Conservation (phyloP, 2,329 filamentous ascomycete genomes). For the Teratosphaeria epicoccoides region DNA sequence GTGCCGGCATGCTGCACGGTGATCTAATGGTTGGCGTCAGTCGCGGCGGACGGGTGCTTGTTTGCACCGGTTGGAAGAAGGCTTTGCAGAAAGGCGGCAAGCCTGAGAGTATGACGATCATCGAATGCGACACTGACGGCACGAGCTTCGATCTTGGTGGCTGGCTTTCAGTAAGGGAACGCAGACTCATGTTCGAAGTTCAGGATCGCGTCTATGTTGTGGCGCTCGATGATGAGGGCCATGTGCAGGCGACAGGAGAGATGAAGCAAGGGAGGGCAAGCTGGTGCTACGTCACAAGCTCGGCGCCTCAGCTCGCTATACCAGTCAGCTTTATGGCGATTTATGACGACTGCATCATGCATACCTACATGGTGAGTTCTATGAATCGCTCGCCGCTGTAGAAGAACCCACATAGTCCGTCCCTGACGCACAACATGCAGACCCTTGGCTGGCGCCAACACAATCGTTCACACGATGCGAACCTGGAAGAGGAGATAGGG, state of each 20-base stretch:
- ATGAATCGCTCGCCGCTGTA: slow-evolving; percentile 2
- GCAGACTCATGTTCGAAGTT: slow-evolving; percentile 36
- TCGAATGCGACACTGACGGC: slow-evolving; percentile 34
- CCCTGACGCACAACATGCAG: neutral
- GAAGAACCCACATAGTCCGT: too few species aligned
- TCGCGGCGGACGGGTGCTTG: slow-evolving; percentile 32
- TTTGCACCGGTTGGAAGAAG: slow-evolving; percentile 36
- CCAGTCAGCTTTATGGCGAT: slow-evolving; percentile 39
- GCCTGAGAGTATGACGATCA: slow-evolving; percentile 10
- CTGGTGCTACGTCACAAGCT: slow-evolving; percentile 22
- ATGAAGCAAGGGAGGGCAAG: slow-evolving; percentile 15
- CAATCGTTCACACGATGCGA: neutral
- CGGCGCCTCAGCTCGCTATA: slow-evolving; percentile 29
- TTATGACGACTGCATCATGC: slow-evolving; percentile 39
- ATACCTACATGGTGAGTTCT: slow-evolving; percentile 30
- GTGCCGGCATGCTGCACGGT: slow-evolving; percentile 35
- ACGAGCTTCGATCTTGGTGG: slow-evolving; percentile 36
- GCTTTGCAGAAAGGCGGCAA: slow-evolving; percentile 18
- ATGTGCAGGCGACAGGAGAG: slow-evolving; percentile 6
- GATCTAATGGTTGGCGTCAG: slow-evolving; percentile 36
- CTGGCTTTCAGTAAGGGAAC: slow-evolving; percentile 35
- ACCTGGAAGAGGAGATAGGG: slow-evolving; percentile 7
- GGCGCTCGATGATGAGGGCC: slow-evolving; percentile 26
- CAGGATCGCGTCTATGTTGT: slow-evolving; percentile 35
- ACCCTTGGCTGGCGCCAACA: slow-evolving; percentile 12